Evolutionary conservation across 2,329 filamentous ascomycete genomes (phyloP).

Genomic region (Aspergillus felis): DNA sequence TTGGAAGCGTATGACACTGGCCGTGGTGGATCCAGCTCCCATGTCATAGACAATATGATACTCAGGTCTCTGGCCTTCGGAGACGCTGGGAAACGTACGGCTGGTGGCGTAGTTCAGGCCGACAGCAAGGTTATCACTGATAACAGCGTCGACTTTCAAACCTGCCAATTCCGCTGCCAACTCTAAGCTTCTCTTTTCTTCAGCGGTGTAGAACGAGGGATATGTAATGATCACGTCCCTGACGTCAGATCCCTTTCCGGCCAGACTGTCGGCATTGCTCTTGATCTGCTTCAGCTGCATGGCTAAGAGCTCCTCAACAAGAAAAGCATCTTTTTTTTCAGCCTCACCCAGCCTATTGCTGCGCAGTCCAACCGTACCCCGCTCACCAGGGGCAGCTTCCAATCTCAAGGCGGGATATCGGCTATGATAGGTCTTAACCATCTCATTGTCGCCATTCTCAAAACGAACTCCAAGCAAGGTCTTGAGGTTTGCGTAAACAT

Average conservation of each 20-base stretch:
- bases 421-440: constrained; percentile 65
- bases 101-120: constrained; percentile 93
- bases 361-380: constrained; percentile 75
- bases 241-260: constrained; percentile 69
- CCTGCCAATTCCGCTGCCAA: constrained; percentile 84
- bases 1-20: constrained; percentile 85
- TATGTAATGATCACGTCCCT: constrained; percentile 84
- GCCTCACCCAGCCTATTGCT: constrained; percentile 65
- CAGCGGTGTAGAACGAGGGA: constrained; percentile 82
- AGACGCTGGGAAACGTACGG: constrained; percentile 80
- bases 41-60: constrained; percentile 95
- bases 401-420: constrained; percentile 77
- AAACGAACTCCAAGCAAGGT: constrained; percentile 71
- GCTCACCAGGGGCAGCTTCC: constrained; percentile 47
- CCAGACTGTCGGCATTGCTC: constrained; percentile 79
- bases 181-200: constrained; percentile 83
- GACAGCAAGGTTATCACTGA: constrained; percentile 88
- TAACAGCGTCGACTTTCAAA: constrained; percentile 75
- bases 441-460: constrained; percentile 37
- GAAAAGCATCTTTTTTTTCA: constrained; percentile 59
- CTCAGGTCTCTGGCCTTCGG: constrained; percentile 80
- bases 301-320: constrained; percentile 88
- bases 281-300: constrained; percentile 95
- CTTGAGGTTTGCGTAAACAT: constrained; percentile 95
- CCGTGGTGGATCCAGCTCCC: constrained; percentile 91